Evolutionary conservation across 805 yeast species (phyloP), one percentile per base, ranked within the genome.

Genomic region (Candida golubevii): DNA sequence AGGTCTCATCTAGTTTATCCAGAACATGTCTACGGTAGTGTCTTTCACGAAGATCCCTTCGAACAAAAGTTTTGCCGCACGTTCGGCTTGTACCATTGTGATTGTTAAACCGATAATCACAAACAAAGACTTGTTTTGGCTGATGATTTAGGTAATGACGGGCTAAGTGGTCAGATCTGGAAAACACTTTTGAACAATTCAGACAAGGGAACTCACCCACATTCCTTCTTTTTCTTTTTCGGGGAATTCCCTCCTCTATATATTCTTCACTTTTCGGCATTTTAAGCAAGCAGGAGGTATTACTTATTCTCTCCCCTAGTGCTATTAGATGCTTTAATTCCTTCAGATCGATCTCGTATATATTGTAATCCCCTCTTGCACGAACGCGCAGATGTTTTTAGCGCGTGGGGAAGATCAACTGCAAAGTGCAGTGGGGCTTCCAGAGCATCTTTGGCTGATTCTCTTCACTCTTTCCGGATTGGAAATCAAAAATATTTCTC

Each of bases 61-160:
- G 62, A 0, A 82, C 88, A 66, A 82, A 82, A 0, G 82, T 77
- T 58, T 79, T 80, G 1, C 71, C 66, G 57, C 88, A 82, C 3
- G 65, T 63, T 9, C 72, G 65, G 60, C 69, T 69, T 26, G 44
- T 48, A 3, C 72, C 72, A 14, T 58, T 62, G 28, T 53, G 56
- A 33, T 56, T 78, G 69, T 50, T 82, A 44, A 65, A 66, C 58
- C 51, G 62, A 47, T 56, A 80, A 72, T 60, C 85, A 57, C 88
- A 82, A 26, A 66, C 67, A 55, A 72, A 81, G 9, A 82, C 78
- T 42, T 75, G 75, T 38, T 66, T 71, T 3, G 76, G 76, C 42
- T 67, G 66, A 36, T 82, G 88, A 56, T 82, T 82, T 40, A 82
- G 66, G 54, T 78, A 74, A 56, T 82, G 88, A 40, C 88, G 63